phyloP scores from a whole-genome alignment of 106 monocot genomes.

The Dendrobium catenatum region DNA sequence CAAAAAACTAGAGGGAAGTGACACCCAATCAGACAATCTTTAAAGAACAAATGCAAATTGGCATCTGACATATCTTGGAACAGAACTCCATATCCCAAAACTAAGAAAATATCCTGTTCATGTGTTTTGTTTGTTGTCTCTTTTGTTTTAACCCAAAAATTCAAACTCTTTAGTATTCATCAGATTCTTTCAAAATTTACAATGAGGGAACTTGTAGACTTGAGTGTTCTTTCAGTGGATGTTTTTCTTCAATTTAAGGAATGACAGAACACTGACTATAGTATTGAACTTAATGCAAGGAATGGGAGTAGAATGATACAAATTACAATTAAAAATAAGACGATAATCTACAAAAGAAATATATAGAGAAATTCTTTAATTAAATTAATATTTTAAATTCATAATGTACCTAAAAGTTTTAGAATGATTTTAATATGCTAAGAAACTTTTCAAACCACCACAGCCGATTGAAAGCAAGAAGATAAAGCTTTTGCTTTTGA shows the following conservation, averaged over 20 bases:
- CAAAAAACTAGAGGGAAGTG: background rate
- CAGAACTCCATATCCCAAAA: background rate
- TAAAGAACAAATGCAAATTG: background rate
- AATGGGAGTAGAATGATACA: background rate
- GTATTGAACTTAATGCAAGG: background rate
- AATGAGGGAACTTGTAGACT: background rate
- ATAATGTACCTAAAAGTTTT: background rate
- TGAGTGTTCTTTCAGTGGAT: background rate
- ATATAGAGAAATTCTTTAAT: background rate
- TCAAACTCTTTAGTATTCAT: background rate
- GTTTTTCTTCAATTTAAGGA: background rate
- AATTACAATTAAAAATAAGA: background rate
- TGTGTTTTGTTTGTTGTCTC: background rate
- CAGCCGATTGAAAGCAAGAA: background rate
- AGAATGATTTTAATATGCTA: background rate
- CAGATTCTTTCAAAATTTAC: background rate
- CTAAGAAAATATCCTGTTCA: background rate
- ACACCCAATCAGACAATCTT: background rate
- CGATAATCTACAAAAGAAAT: background rate
- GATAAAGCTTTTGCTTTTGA: background rate
- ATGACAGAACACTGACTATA: background rate
- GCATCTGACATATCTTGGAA: background rate
- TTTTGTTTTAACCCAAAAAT: background rate
- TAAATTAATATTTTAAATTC: background rate
- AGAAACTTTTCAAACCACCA: background rate